A percentile compares a stretch with the other conserved stretches of the same genome.
Conservation (phyloP, 1,139 yeast species). For the Kodamaea arcana region DNA sequence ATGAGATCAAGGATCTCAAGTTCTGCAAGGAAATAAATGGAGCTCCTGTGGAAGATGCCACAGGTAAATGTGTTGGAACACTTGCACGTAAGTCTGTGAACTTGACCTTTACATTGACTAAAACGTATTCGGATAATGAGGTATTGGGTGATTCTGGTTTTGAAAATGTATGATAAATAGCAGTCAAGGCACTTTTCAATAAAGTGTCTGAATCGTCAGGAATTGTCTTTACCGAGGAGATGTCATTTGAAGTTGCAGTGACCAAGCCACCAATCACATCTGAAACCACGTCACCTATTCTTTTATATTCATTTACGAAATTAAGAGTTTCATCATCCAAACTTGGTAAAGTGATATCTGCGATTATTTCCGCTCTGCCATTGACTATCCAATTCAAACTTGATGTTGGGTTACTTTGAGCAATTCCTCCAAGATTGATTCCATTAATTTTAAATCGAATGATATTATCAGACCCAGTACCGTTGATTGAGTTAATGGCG, state of each 20-base stretch:
- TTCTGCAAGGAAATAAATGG: slow-evolving; percentile 59
- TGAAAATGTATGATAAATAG: slow-evolving; percentile 40
- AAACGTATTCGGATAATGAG: slow-evolving; percentile 45
- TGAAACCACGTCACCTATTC: slow-evolving; percentile 24
- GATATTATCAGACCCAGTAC: slow-evolving; percentile 34
- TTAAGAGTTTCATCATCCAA: slow-evolving; percentile 20
- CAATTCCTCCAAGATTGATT: slow-evolving; percentile 48
- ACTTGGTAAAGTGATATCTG: slow-evolving; percentile 66
- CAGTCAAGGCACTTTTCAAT: slow-evolving; percentile 41
- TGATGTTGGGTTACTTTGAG: slow-evolving; percentile 31
- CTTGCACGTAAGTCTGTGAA: slow-evolving; percentile 60
- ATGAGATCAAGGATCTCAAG: slow-evolving; percentile 56
- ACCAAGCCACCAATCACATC: slow-evolving; percentile 27
- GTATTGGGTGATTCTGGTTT: slow-evolving; percentile 10
- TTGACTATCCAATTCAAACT: slow-evolving; percentile 68
- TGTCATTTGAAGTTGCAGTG: slow-evolving; percentile 14
- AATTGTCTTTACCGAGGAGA: slow-evolving; percentile 4
- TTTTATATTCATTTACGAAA: slow-evolving; percentile 22
- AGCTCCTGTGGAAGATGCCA: slow-evolving; percentile 45
- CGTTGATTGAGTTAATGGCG: slow-evolving; percentile 17
- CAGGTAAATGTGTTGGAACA: slow-evolving; percentile 51
- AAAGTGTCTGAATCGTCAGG: slow-evolving; percentile 17
- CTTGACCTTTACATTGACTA: slow-evolving; percentile 61
- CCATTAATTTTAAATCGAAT: slow-evolving; percentile 65
- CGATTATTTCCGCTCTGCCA: slow-evolving; percentile 65